Base-by-base conservation (phyloP, 257 asterid species). In the Plantago elongata region DNA sequence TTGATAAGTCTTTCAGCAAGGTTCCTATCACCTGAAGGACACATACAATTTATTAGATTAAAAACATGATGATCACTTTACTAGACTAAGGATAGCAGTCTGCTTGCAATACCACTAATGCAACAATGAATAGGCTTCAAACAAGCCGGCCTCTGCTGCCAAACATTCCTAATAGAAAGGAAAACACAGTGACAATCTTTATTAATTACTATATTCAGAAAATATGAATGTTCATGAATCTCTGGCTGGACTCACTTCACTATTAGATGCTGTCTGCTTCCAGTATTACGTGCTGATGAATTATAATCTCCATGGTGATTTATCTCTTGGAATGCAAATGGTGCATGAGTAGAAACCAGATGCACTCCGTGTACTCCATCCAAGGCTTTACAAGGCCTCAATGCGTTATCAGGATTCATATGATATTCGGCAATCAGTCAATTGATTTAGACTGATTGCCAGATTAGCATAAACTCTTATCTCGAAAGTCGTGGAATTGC, bases 61-160 rank as follows among this genome's bases (percentile, higher is more conserved):
- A 60, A 54, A 51, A 43, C 40, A 56, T 45, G 57, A 16, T 3
- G 10, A 3, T 10, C 18, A 17, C 45, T 11, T 45, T 11, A 16
- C 16, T 18, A 40, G n/a, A 10, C 15, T n/a, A 40, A 13, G 14
- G 12, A 45, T 49, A 17, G 38, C 1, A 18, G 44, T 9, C 6
- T 45, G 42, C 37, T 55, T 30, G 57, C 44, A 56, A 43, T 89
- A 88, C 96, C 95, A 60, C 62, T 74, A 50, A 60, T 70, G 65
- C 85, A 60, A 64, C 87, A 73, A 46, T 62, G 92, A 70, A 90
- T 80, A 63, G 97, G 97, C 78, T 79, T 83, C 78, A 87, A 75
- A 74, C 79, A 90, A 65, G 81, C 80, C 68, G 97, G 93, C 64
- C 95, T 75, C 69, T 84, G 90, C 79, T 77, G 81, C 97, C 97